Conservation (phyloP, 495 filamentous ascomycete genomes). For the Lasiosphaeriaceae sp. region DNA sequence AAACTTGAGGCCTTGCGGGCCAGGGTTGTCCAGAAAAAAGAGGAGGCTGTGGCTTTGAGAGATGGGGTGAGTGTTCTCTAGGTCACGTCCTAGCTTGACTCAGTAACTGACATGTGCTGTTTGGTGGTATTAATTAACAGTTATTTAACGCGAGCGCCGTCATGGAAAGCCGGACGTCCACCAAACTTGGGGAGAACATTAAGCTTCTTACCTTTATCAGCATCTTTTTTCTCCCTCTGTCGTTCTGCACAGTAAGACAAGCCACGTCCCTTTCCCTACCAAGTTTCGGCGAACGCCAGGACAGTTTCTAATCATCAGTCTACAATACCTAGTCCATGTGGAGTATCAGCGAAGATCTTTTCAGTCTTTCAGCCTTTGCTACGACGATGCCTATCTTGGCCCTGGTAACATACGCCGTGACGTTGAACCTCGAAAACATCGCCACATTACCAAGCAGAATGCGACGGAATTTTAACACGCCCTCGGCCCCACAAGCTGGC, state of each 20-base stretch:
- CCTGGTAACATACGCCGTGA: slow-evolving; percentile 3
- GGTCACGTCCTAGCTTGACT: too few relatives aligned
- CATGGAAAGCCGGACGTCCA: slow-evolving; percentile 33
- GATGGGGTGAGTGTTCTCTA: slow-evolving; percentile 7
- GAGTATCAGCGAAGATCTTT: slow-evolving; percentile 13
- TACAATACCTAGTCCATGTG: slow-evolving; percentile 9
- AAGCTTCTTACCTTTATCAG: slow-evolving; percentile 35
- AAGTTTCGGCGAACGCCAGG: too few relatives aligned
- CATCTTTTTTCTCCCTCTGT: slow-evolving; percentile 34
- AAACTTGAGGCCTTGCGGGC: slow-evolving; percentile 2
- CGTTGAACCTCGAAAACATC: slow-evolving; percentile 11
- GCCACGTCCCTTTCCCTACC: not conserved
- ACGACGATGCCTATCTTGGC: slow-evolving; percentile 4
- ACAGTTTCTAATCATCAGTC: too few relatives aligned
- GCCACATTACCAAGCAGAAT: not conserved
- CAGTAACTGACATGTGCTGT: too few relatives aligned
- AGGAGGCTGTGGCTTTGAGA: slow-evolving; percentile 10
- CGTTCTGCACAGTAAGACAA: slow-evolving; percentile 22
- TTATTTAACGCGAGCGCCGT: slow-evolving; percentile 22
- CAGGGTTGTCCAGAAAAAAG: not conserved
- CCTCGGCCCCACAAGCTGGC: too few relatives aligned
- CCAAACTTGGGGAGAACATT: slow-evolving; percentile 33
- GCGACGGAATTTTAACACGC: not conserved
- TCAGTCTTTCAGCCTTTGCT: not conserved
- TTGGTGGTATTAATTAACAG: not conserved